Percentiles rank a stretch among this genome's conserved stretches.
Conservation (phyloP, 2,329 filamentous ascomycete genomes). For the Aspergillus floridensis region DNA sequence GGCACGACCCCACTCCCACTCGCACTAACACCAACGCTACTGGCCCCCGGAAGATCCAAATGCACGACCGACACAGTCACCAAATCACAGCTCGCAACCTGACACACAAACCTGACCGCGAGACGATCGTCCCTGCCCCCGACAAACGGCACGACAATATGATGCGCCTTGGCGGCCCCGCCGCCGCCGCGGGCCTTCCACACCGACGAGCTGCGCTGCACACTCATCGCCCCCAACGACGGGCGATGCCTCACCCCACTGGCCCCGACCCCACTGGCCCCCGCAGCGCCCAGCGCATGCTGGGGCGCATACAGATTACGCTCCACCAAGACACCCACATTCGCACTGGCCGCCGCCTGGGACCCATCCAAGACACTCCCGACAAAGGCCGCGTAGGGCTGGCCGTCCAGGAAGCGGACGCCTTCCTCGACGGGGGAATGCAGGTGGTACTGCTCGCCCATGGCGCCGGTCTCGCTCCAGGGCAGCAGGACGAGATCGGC, state of each 20-base stretch:
- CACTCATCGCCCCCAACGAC: neutral
- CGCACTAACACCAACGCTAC: too few relatives aligned
- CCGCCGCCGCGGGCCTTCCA: too few relatives aligned
- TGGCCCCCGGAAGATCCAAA: constrained; percentile 40
- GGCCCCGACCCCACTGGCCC: neutral
- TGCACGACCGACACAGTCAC: constrained; percentile 75
- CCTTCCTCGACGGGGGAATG: constrained; percentile 47
- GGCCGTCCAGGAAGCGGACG: constrained; percentile 57
- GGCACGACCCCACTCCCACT: too few relatives aligned
- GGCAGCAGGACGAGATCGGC: constrained; percentile 79
- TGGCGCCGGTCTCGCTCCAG: constrained; percentile 80
- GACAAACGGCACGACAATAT: constrained; percentile 84
- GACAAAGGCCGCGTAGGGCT: constrained; percentile 71
- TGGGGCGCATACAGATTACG: neutral
- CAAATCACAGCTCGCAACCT: constrained; percentile 74
- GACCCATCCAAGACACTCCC: constrained; percentile 53
- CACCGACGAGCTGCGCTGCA: neutral
- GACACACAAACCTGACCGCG: constrained; percentile 76
- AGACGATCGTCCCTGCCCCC: constrained; percentile 78
- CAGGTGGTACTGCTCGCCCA: constrained; percentile 59
- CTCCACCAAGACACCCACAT: neutral
- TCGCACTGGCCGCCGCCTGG: neutral
- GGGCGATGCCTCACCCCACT: neutral
- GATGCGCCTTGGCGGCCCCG: constrained; percentile 55
- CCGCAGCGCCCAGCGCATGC: neutral